phyloP scores from a whole-genome alignment of 106 monocot genomes.

The Platanthera guangdongensis region DNA sequence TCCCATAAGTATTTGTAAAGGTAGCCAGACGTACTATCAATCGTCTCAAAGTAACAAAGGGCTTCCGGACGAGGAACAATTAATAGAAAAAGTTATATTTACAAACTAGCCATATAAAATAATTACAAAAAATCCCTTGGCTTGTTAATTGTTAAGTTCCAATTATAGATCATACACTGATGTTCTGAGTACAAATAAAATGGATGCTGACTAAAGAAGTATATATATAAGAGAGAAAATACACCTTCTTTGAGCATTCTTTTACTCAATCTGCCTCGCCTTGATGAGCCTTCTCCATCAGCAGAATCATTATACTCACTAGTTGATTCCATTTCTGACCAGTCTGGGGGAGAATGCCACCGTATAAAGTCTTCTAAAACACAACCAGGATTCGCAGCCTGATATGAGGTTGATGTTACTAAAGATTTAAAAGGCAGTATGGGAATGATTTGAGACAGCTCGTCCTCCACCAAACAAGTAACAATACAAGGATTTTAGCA shows the following conservation, averaged over 20 bases:
- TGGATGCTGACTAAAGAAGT: background rate
- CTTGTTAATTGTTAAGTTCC: background rate
- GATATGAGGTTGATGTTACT: conserved; percentile 7
- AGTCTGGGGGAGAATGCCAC: conserved; percentile 97
- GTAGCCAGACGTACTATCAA: no score
- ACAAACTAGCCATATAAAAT: no score
- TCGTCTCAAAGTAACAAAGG: no score
- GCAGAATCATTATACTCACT: conserved; percentile 12
- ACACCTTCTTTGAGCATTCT: conserved; percentile 88
- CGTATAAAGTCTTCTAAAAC: conserved; percentile 84
- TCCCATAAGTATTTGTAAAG: no score
- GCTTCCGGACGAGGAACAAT: no score
- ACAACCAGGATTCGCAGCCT: conserved; percentile 98
- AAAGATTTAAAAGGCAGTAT: conserved; percentile 2
- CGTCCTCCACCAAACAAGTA: background rate
- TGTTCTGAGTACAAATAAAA: background rate
- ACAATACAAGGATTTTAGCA: background rate
- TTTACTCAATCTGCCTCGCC: conserved; percentile 57
- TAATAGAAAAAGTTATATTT: no score
- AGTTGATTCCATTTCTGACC: conserved; percentile 44
- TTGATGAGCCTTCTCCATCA: conserved; percentile 54
- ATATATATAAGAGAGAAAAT: background rate
- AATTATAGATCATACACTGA: background rate
- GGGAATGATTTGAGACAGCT: background rate
- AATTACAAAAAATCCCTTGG: no score